Percentiles rank a stretch among this genome's conserved stretches.
phyloP scores from a whole-genome alignment of 768 basidiomycete genomes.

The Amanita muscaria region DNA sequence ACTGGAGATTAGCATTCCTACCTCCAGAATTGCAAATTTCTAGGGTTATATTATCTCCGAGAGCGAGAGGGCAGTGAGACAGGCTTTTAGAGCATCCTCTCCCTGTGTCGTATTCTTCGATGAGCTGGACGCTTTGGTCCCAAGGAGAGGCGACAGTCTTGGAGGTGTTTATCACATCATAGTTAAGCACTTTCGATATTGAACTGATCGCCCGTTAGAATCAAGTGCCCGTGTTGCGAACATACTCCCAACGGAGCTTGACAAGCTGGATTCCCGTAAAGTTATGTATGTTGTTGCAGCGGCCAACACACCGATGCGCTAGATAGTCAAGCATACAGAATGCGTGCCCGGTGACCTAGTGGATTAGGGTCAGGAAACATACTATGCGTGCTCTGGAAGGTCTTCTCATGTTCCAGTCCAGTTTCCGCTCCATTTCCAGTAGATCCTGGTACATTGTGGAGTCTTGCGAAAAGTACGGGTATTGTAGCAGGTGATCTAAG shows the following conservation, averaged over 20 bases:
- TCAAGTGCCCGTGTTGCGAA: slow-evolving; percentile 91
- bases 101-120: slow-evolving; percentile 97
- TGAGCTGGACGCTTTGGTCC: slow-evolving; percentile 88
- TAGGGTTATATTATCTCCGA: slow-evolving; percentile 97
- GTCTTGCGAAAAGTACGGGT: slow-evolving; percentile 70
- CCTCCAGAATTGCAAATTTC: too few species aligned
- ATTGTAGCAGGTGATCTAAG: slow-evolving; percentile 70
- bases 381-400: slow-evolving; percentile 69
- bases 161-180: slow-evolving; percentile 32
- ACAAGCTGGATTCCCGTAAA: slow-evolving; percentile 81
- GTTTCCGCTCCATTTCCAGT: slow-evolving; percentile 79
- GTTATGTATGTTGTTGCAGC: slow-evolving; percentile 91
- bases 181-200: background rate
- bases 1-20: too few species aligned
- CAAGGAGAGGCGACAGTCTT: slow-evolving; percentile 80
- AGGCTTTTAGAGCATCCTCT: slow-evolving; percentile 90
- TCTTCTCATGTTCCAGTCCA: slow-evolving; percentile 95
- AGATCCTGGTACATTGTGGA: slow-evolving; percentile 82
- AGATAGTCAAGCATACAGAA: too few species aligned
- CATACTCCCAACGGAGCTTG: slow-evolving; percentile 88
- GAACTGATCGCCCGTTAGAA: slow-evolving; percentile 57
- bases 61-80: slow-evolving; percentile 89
- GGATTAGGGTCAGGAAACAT: slow-evolving; percentile 11
- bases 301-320: slow-evolving; percentile 94
- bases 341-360: too few species aligned